A percentile compares a stretch with the other conserved stretches of the same genome.
Conservation (phyloP, 208 protist genomes). For the Trypanosoma platydactyli region DNA sequence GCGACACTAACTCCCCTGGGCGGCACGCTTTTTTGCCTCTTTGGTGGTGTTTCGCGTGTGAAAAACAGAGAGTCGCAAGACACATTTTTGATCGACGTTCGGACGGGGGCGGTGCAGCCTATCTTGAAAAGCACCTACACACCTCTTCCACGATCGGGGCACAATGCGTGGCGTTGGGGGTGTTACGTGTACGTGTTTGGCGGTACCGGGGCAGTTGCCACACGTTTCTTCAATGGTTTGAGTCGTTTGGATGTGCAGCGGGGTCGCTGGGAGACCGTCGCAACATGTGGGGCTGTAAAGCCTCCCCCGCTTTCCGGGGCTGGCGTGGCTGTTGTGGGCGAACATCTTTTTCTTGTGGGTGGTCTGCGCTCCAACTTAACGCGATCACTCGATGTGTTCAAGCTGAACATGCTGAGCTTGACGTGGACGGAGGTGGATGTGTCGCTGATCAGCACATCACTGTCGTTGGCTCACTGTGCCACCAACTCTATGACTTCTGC, state of each 20-base stretch:
- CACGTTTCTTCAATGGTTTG: slow-evolving; percentile 21
- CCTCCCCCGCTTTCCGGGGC: slow-evolving; percentile 7
- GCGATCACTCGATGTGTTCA: slow-evolving; percentile 3
- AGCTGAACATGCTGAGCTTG: background rate
- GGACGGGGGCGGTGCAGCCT: slow-evolving; percentile 5
- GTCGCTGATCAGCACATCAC: background rate
- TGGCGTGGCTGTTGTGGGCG: slow-evolving; percentile 10
- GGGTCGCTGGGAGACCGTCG: slow-evolving; percentile 11
- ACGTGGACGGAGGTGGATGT: slow-evolving; percentile 6
- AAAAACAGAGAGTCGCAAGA: slow-evolving; percentile 13
- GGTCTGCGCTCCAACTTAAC: slow-evolving; percentile 20
- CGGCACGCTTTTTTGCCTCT: slow-evolving; percentile 14
- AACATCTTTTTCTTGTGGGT: slow-evolving; percentile 15
- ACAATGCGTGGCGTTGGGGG: slow-evolving; percentile 19
- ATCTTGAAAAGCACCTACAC: background rate
- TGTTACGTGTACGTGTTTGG: slow-evolving; percentile 18
- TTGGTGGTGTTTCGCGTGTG: slow-evolving; percentile 18
- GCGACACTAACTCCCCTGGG: slow-evolving; percentile 18
- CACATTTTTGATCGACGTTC: slow-evolving; percentile 8
- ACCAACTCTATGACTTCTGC: background rate
- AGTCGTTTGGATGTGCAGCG: slow-evolving; percentile 14
- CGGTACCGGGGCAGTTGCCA: slow-evolving; percentile 6
- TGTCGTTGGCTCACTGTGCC: background rate
- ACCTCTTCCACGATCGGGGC: background rate
- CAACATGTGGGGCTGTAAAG: background rate